These are phyloP conservation scores for Fusarium armeniacum DNA, from an alignment of 2,329 filamentous ascomycete genomes.

Conservation along the genomic window DNA sequence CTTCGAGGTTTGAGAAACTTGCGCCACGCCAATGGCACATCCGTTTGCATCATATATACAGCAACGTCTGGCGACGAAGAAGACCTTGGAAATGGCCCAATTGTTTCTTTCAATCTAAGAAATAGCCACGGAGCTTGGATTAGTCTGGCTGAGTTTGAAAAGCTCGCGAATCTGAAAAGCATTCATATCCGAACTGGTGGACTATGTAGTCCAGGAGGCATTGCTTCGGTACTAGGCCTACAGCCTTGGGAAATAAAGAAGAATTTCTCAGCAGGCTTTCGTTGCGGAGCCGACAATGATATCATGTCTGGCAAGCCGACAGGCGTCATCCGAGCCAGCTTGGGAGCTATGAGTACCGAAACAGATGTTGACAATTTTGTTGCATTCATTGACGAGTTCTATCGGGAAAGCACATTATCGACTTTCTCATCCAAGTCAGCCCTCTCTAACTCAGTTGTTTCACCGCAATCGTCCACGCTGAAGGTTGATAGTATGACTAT, in stretches of 20 bases:
- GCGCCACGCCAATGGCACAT: constrained; percentile 75
- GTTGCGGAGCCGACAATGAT: constrained; percentile 87
- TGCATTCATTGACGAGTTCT: constrained; percentile 77
- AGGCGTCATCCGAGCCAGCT: constrained; percentile 85
- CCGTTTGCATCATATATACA: constrained; percentile 77
- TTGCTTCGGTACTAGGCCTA: constrained; percentile 79
- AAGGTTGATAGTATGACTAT: constrained; percentile 76
- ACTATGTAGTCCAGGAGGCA: constrained; percentile 91
- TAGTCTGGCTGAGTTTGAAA: constrained; percentile 88
- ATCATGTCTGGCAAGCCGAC: constrained; percentile 88
- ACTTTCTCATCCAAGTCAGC: not conserved
- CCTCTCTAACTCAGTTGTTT: not conserved
- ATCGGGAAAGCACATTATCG: constrained; percentile 33
- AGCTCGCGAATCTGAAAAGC: constrained; percentile 80
- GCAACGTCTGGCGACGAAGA: constrained; percentile 41
- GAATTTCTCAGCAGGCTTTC: constrained; percentile 87
- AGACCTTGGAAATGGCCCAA: constrained; percentile 73
- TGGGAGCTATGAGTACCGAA: constrained; percentile 90
- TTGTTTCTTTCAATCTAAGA: constrained; percentile 86
- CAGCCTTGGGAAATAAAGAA: constrained; percentile 84
- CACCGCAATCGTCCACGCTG: constrained; percentile 19
- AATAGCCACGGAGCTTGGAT: constrained; percentile 80
- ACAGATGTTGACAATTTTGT: constrained; percentile 81
- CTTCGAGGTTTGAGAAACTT: constrained; percentile 70
- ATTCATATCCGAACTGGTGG: constrained; percentile 91